Evolutionary conservation across 805 yeast species (phyloP).

Genomic region (Starmerella bacillaris): DNA sequence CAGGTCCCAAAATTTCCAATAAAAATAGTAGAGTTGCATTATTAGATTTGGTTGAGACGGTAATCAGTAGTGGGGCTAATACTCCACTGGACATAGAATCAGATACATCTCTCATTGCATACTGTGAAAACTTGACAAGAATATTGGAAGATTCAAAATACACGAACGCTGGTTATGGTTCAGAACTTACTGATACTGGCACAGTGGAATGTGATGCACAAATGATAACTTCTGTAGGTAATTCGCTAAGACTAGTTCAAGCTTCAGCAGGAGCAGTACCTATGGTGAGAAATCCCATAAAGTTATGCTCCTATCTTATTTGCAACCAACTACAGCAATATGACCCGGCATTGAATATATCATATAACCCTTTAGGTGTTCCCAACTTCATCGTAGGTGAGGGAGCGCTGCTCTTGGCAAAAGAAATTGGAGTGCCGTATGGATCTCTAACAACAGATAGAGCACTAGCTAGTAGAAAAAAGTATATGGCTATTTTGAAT

Average conservation of each 20-base stretch:
- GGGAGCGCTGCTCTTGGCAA: conserved; percentile 23
- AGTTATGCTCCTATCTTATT: conserved; percentile 12
- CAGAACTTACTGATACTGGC: conserved; percentile 23
- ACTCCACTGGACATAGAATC: not conserved
- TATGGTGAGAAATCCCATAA: conserved; percentile 20
- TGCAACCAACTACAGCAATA: not conserved
- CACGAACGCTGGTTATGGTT: conserved; percentile 28
- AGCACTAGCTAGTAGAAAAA: conserved; percentile 11
- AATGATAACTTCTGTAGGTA: conserved; percentile 18
- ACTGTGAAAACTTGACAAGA: conserved; percentile 5
- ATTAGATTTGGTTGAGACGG: not conserved
- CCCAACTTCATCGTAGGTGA: conserved; percentile 22
- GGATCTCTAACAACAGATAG: conserved; percentile 12
- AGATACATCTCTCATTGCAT: not conserved
- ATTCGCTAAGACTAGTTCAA: conserved; percentile 5
- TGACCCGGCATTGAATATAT: conserved; percentile 9
- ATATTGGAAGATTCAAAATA: conserved; percentile 22
- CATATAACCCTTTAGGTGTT: conserved; percentile 4
- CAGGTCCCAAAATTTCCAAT: conserved; percentile 3
- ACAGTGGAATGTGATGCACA: conserved; percentile 28
- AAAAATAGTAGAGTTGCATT: not conserved
- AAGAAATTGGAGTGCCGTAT: not conserved
- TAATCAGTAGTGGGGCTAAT: not conserved
- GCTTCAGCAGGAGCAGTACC: conserved; percentile 23
- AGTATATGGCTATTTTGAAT: not conserved